Conservation (phyloP, 2,329 filamentous ascomycete genomes). For the Penicillium frequentans region DNA sequence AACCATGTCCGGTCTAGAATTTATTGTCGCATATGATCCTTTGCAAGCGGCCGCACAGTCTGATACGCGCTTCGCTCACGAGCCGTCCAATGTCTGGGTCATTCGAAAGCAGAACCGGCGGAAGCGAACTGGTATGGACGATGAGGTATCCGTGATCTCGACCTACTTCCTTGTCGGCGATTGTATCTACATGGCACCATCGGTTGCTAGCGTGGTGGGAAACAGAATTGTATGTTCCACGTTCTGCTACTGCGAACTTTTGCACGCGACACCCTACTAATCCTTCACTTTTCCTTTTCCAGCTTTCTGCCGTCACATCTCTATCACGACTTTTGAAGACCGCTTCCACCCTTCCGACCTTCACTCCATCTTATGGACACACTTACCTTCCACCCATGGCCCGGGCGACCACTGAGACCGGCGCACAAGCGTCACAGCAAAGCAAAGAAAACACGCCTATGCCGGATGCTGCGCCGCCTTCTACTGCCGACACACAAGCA, state of each 20-base stretch:
- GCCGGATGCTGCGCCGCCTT: constrained; percentile 30
- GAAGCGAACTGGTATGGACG: constrained; percentile 43
- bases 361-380: constrained; percentile 60
- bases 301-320: constrained; percentile 58
- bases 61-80: constrained; percentile 41
- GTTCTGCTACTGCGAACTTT: background rate
- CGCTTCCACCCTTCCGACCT: constrained; percentile 55
- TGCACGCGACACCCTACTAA: constrained; percentile 4
- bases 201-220: constrained; percentile 58
- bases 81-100: constrained; percentile 57
- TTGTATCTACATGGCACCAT: constrained; percentile 62
- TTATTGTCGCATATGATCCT: constrained; percentile 60
- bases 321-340: constrained; percentile 57
- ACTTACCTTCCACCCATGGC: constrained; percentile 56
- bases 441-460: constrained; percentile 53
- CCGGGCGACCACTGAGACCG: constrained; percentile 34
- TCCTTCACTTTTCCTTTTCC: background rate
- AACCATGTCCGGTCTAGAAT: constrained; percentile 59
- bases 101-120: constrained; percentile 59
- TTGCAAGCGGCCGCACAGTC: constrained; percentile 47
- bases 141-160: constrained; percentile 55
- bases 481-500: constrained; percentile 23
- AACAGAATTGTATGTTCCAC: constrained; percentile 48
- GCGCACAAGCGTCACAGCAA: constrained; percentile 39
- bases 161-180: constrained; percentile 64